Base-by-base conservation (phyloP, 805 yeast species). In the Candida vartiovaarae region DNA sequence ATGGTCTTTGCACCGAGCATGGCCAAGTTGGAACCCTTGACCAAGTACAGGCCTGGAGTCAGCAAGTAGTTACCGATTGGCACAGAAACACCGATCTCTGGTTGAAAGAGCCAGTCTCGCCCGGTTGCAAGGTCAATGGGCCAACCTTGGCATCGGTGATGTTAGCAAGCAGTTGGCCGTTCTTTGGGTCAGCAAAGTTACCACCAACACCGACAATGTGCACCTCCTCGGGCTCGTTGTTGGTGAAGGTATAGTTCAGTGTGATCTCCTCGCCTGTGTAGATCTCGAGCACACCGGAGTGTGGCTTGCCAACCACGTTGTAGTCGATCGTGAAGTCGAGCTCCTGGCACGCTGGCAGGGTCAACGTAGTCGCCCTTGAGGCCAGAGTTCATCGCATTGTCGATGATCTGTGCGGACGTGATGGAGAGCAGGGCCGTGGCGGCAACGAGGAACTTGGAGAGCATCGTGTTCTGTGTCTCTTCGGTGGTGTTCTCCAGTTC, bases 181-280 rank as follows among this genome's bases (percentile, higher is more conserved):
- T 70, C 47, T 64, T 65, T 26, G 84, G 78, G 46, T 78, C 71
- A 44, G 72, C 66, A 62, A 84, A 71, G 42, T 71, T 56, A 43
- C 93, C 93, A 42, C 86, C 83, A 44, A 82, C 76, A 46, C 88
- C 93, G 38, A 79, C 75, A 43, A 85, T 62, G 23, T 74, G 66
- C 35, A 75, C 67, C 5, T 70, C 70, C 11, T 57, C 62, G 6
- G 72, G 74, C 50, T 81, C 84, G 32, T 70, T 63, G 57, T 82
- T 82, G 40, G 60, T 54, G 47, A 82, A 70, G 6, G 69, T 62
- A 60, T 80, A 82, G 23, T 61, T 63, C 43, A 84, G 57, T 3
- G 77, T 62, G 32, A 77, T 62, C 27, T 69, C 65, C 33, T 83
- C 82, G 30, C 82, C 82, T 51, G 75, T 74, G 57, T 48, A 67